Percentiles rank a stretch among this genome's conserved stretches.
These are phyloP conservation scores for Eucalyptus polybractea DNA, from an alignment of 345 rosid genomes.

Conservation along the genomic window DNA sequence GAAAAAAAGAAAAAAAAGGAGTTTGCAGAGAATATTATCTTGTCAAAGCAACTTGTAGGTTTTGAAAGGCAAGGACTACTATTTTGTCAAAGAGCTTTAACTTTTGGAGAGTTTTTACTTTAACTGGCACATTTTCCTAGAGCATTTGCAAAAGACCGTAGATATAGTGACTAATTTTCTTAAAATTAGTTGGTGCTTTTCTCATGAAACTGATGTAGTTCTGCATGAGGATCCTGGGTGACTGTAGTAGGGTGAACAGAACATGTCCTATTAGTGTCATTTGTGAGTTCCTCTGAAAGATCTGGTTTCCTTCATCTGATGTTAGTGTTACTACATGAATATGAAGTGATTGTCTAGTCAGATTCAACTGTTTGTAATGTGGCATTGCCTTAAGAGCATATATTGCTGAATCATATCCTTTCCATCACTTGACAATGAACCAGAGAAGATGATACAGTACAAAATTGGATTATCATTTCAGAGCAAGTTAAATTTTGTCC, in stretches of 20 bases:
- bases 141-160: neutral
- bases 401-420: neutral
- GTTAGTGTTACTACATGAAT: neutral
- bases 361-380: neutral
- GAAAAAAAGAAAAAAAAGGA: neutral
- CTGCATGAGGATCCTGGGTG: neutral
- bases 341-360: neutral
- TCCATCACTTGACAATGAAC: neutral
- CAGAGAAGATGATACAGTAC: neutral
- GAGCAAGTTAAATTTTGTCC: neutral
- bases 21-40: neutral
- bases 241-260: neutral
- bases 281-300: neutral
- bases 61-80: neutral
- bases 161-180: neutral
- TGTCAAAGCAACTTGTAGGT: neutral
- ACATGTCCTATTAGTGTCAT: neutral
- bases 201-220: neutral
- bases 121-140: neutral
- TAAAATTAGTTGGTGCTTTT: neutral
- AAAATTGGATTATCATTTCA: neutral
- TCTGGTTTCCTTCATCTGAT: neutral
- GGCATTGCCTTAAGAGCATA: neutral
- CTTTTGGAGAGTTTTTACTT: neutral
- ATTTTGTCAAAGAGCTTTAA: neutral